Percentiles rank a stretch among this genome's conserved stretches.
Evolutionary conservation across 768 basidiomycete species (phyloP).

Genomic region (Tricholoma flavovirens): DNA sequence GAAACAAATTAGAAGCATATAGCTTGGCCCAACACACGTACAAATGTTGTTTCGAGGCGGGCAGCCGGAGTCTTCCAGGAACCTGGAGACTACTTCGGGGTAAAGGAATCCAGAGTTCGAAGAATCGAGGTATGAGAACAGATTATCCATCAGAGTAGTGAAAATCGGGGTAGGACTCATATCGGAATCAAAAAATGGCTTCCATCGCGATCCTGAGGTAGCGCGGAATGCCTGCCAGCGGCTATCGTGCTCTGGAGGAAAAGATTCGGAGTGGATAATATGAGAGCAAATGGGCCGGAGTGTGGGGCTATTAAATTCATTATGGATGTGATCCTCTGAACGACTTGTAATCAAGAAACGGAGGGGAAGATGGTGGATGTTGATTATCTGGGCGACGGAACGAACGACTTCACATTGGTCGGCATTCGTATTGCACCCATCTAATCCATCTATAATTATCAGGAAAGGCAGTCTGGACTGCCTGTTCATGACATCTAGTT

Average conservation of each 20-base stretch:
- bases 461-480: background rate
- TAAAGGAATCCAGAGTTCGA: conserved; percentile 6
- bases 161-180: conserved; percentile 10
- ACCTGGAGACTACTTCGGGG: conserved; percentile 10
- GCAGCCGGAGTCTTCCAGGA: conserved; percentile 14
- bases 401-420: conserved; percentile 11
- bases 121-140: conserved; percentile 12
- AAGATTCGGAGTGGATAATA: background rate
- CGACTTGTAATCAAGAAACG: conserved; percentile 18
- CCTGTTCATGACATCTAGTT: background rate
- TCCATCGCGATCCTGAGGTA: conserved; percentile 2
- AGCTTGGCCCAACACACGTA: background rate
- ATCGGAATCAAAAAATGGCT: conserved; percentile 11
- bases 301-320: background rate
- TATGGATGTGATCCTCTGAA: background rate
- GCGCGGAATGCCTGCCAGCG: background rate
- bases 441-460: conserved; percentile 23
- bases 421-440: conserved; percentile 18
- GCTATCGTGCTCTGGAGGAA: background rate
- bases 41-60: conserved; percentile 8
- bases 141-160: conserved; percentile 9
- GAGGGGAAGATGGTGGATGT: conserved; percentile 11
- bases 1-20: background rate
- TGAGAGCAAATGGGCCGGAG: background rate
- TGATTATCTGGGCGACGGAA: conserved; percentile 3